These are phyloP conservation scores for Tolypocladium paradoxum DNA, from an alignment of 2,329 filamentous ascomycete genomes.

Conservation along the genomic window DNA sequence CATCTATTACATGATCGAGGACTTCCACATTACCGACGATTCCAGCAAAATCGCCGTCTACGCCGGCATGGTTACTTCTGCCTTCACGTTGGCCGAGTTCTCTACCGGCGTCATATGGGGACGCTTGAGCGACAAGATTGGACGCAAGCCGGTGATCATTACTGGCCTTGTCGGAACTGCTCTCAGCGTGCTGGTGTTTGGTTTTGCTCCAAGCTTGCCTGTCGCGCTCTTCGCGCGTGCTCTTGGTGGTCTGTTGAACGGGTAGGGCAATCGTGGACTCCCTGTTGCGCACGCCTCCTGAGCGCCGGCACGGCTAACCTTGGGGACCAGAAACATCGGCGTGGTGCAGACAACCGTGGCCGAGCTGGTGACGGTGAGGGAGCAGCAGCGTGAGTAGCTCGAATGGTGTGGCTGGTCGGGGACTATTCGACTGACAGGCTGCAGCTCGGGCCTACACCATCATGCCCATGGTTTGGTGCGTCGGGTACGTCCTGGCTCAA, in stretches of 20 bases:
- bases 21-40: constrained; percentile 75
- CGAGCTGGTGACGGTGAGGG: constrained; percentile 84
- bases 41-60: constrained; percentile 78
- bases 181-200: constrained; percentile 85
- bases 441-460: constrained; percentile 85
- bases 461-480: constrained; percentile 97
- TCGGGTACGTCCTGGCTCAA: constrained; percentile 51
- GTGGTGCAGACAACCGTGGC: constrained; percentile 92
- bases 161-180: constrained; percentile 86
- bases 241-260: constrained; percentile 83
- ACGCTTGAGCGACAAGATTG: constrained; percentile 79
- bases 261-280: constrained; percentile 37
- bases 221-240: constrained; percentile 81
- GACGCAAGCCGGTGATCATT: constrained; percentile 84
- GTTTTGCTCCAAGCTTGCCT: constrained; percentile 73
- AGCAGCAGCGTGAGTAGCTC: constrained; percentile 66
- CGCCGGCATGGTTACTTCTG: constrained; percentile 89
- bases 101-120: constrained; percentile 90
- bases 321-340: constrained; percentile 63
- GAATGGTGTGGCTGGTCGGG: background rate
- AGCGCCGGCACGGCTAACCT: background rate
- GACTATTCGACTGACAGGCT: constrained; percentile 8
- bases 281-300: background rate
- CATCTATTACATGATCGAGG: constrained; percentile 93
- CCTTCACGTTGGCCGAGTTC: constrained; percentile 94